Base-by-base conservation (phyloP, 176 grass and related monocot species). In the Carex kokanica region DNA sequence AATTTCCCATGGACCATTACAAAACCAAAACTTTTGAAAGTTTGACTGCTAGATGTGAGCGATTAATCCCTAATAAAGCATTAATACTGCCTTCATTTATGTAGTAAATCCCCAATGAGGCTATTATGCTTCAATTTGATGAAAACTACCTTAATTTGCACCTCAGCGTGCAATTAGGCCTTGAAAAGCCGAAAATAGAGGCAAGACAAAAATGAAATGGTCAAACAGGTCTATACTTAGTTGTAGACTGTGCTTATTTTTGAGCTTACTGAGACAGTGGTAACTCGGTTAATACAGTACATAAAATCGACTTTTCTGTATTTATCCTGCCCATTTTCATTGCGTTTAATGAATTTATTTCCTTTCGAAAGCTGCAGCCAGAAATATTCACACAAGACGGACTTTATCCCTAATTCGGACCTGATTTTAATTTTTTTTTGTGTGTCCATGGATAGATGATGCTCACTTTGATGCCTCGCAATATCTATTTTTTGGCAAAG, bases 401-500 rank as follows among this genome's bases (percentile, higher is more conserved):
- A 47, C n/a, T 24, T 29, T 25, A 27, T 64, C 2, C 6, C 14
- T 49, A 83, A 45, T 45, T 70, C 2, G 2, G 45, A 49, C 17
- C 74, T 74, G 51, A 75, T 70, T 57, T 84, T 85, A 34, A 74
- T 73, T 43, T 14, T 27, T 86, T 79, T 27, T 51, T 74, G 9
- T 74, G 70, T 52, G 11, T 4, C 21, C 70, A 74, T 79, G 40
- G 16, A 41, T 70, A 86, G 85, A 51, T 80, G 59, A 79, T 69
- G 64, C 29, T 68, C 59, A 11, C 17, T 86, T 86, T 74, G 78
- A 86, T 71, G 85, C 85, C 66, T 86, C 85, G 34, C 85, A 86
- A 70, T 86, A 86, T 80, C 34, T 47, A 60, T 86, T 86, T 60
- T 86, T 86, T 49, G 85, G 85, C 56, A 86, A 81, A 59, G 78